These are phyloP conservation scores for Solanum ahanhuiri DNA, from an alignment of 257 asterid genomes.

Conservation along the genomic window DNA sequence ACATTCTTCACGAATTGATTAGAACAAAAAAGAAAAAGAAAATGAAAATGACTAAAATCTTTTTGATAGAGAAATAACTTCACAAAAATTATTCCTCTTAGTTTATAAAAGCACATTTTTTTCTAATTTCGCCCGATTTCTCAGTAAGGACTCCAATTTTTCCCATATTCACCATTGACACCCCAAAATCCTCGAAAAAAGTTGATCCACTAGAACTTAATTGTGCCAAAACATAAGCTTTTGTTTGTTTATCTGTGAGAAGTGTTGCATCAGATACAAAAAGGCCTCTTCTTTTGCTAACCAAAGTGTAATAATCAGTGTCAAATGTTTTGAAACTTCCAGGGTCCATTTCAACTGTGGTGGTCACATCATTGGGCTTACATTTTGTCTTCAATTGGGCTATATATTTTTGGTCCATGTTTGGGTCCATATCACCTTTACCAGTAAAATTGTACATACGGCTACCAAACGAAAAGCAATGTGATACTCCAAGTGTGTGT, in stretches of 20 bases:
- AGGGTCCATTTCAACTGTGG: conserved; percentile 12
- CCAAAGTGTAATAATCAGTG: conserved; percentile 6
- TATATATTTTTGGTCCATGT: neutral
- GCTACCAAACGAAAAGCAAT: neutral
- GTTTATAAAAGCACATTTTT: conserved; percentile 12
- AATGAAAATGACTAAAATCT: neutral
- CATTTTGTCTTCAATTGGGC: neutral
- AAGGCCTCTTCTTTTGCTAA: conserved; percentile 26
- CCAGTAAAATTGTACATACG: neutral
- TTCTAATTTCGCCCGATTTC: conserved; percentile 24
- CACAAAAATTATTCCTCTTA: neutral
- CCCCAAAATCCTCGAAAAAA: conserved; percentile 35
- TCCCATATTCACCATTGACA: conserved; percentile 23
- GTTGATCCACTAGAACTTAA: conserved; percentile 2
- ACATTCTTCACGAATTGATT: neutral
- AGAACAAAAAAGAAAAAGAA: neutral
- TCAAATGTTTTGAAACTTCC: conserved; percentile 27
- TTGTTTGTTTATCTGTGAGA: conserved; percentile 18
- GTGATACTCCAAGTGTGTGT: neutral
- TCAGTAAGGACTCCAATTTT: neutral
- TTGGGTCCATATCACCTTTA: neutral
- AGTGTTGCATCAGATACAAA: conserved; percentile 32
- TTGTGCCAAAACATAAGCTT: conserved; percentile 19
- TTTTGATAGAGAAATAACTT: neutral
- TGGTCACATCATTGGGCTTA: neutral